Base-by-base conservation (phyloP, 495 filamentous ascomycete species). In the Xylaria castorea region DNA sequence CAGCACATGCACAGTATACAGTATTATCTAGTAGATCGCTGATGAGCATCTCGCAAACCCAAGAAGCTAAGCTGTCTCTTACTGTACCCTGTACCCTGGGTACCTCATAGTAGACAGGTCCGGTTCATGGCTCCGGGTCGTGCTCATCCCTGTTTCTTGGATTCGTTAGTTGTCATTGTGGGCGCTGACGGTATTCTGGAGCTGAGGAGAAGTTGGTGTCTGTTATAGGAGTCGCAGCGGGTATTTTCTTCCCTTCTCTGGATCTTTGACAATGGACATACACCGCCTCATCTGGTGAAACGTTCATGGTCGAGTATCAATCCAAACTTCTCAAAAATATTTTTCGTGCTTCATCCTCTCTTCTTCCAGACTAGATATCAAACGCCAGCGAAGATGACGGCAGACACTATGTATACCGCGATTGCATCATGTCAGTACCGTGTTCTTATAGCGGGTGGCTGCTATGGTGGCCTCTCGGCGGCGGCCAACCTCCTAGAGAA, bases 391-490 rank as follows among this genome's bases (percentile, higher is more conserved):
- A 55, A 46, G 25, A 58, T 60, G 66, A 12, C 46, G 67, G 70
- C 22, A 48, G 42, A 70, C 55, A 11, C 16, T 57, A n/a, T 69
- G 12, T 46, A 57, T n/a, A 32, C 36, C 14, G 36, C 22, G 51
- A 71, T 75, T 36, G 50, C 62, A 22, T 57, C 73, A 53, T 73
- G 73, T 64, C 80, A 76, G 60, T 82, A 82, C 76, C 81, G 71
- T 38, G 79, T 89, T 9, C 78, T 89, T 12, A 77, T 93, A 44
- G 84, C 89, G 32, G 91, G 91, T 30, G 90, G 89, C 62, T 89
- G 88, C 27, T 93, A 93, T 70, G 87, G 83, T 6, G 91, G 91
- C 34, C 83, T 93, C 22, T 84, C 88, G 1, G 84, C 86, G 0
- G 86, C 87, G 8, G 74, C 92, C 66, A 89, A 89, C 70, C 81